Evolutionary conservation across 345 rosid genomes (phyloP), one percentile per base, ranked within the genome.

Genomic region (Citrus australasica): DNA sequence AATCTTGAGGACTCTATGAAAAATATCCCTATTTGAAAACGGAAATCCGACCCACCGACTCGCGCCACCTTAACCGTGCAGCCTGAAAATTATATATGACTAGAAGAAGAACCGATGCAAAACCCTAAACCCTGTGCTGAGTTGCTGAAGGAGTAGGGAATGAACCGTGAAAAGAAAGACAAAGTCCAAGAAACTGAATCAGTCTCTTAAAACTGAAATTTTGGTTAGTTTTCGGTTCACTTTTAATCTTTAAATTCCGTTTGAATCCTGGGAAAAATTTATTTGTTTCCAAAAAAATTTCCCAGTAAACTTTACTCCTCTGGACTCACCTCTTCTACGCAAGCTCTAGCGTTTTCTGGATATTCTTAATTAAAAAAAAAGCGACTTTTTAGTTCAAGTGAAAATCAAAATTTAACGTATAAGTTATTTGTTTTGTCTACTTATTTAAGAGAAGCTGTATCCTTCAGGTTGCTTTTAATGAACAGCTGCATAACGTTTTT

Each of bases 81-180:
- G 38, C 9, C 61, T 28, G 58, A 48, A 48, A 46, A 3, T 3
- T 58, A 56, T 58, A 56, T 58, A 58, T 58, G 21, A 42, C 35
- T 35, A 35, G 8, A 6, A n/a, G 0, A 13, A 28, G 19, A 25
- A 21, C 58, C 13, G 27, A 38, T 60, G 38, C 77, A 61, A 74
- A 74, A 74, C 77, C 76, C 76, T 74, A 74, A 74, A 74, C 76
- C 77, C 68, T 61, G 24, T 10, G 42, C 56, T 42, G 42, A 46
- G 35, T 51, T 42, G 35, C 74, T 27, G 14, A 28, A 48, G 73
- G 58, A 25, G 74, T 27, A 51, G 61, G 33, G 61, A 51, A 51
- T 19, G 16, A 35, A 69, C n/a, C 7, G 27, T 28, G 65, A 22
- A 30, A 72, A 24, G 51, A 58, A 32, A 35, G 24, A 46, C n/a